Base-by-base conservation (phyloP, 1,284 basidiomycete genomes). In the Schizophyllum amplum region DNA sequence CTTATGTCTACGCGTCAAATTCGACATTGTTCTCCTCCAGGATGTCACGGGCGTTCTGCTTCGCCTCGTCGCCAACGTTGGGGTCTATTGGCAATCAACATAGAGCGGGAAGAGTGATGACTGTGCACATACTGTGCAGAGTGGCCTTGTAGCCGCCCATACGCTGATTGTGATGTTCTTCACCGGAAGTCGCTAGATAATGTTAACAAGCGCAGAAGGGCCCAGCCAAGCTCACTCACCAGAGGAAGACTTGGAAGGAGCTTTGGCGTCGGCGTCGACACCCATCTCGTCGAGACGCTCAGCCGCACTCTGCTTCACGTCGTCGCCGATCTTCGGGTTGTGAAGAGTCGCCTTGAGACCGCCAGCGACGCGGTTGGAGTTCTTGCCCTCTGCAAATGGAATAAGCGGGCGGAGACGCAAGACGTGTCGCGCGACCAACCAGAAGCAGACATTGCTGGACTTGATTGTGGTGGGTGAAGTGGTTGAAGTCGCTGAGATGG, bases 331-430 rank as follows among this genome's bases (percentile, higher is more conserved):
- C 56, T 76, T 73, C 13, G 79, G 80, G 65, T 82, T 82, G 59
- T 74, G 66, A n/a, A 81, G 70, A 17, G 79, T 71, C 20, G 81
- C 80, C 64, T 81, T 82, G 63, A 81, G 71, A 46, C 81, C 79
- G 1, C 76, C 78, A 27, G 71, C 74, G 54, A 81, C 76, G 61
- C 73, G 75, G 22, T 67, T 56, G 20, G 69, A 58, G 55, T 76
- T 67, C 64, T 72, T 73, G 5, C 27, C 27, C 27, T 33, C 27
- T 33, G 27, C 5, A 33, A 33, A 33, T 6, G 13, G 13, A 13
- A 33, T 33, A 13, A 33, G 27, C 27, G 27, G 27, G 27, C 27
- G 13, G 6, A 6, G 5, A 5, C 6, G 5, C 27, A 13, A 5
- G 13, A 13, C 27, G 6, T 6, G 13, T 13, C 27, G 27, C 5